phyloP scores from a whole-genome alignment of 257 asterid genomes.

The Scutellaria galericulata region DNA sequence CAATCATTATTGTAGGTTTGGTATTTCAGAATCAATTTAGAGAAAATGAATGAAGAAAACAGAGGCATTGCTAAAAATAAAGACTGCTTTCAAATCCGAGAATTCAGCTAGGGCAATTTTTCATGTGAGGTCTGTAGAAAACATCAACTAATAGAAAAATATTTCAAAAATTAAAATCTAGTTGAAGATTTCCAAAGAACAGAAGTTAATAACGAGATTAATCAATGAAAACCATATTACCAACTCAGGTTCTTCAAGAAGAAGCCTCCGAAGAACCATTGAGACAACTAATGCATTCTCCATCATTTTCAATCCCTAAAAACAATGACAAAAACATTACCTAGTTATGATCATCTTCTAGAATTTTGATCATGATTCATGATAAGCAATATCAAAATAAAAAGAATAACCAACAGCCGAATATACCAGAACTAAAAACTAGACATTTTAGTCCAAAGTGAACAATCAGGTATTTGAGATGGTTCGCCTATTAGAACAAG shows the following conservation, averaged over 20 bases:
- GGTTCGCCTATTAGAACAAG: background rate
- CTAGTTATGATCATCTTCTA: slow-evolving; percentile 21
- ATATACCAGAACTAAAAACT: slow-evolving; percentile 11
- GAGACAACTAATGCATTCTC: slow-evolving; percentile 75
- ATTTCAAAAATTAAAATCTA: background rate
- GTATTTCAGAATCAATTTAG: slow-evolving; percentile 17
- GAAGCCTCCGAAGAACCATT: slow-evolving; percentile 87
- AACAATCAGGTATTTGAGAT: background rate
- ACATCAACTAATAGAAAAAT: slow-evolving; percentile 3
- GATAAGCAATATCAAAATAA: slow-evolving; percentile 23
- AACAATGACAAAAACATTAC: slow-evolving; percentile 29
- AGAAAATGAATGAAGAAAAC: slow-evolving; percentile 26
- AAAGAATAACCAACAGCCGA: slow-evolving; percentile 5
- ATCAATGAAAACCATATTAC: slow-evolving; percentile 45
- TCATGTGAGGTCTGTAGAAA: slow-evolving; percentile 20
- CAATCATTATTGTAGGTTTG: background rate
- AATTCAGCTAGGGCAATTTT: background rate
- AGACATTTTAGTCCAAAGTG: slow-evolving; percentile 17
- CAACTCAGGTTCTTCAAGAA: slow-evolving; percentile 92
- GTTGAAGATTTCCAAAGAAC: slow-evolving; percentile 3
- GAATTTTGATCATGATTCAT: slow-evolving; percentile 18
- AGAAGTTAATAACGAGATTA: slow-evolving; percentile 27
- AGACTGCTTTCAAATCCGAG: slow-evolving; percentile 13
- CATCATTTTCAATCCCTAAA: slow-evolving; percentile 81
- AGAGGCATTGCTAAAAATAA: background rate